Evolutionary conservation across 306 rosid species (phyloP).

Genomic region (Dryas octopetala): DNA sequence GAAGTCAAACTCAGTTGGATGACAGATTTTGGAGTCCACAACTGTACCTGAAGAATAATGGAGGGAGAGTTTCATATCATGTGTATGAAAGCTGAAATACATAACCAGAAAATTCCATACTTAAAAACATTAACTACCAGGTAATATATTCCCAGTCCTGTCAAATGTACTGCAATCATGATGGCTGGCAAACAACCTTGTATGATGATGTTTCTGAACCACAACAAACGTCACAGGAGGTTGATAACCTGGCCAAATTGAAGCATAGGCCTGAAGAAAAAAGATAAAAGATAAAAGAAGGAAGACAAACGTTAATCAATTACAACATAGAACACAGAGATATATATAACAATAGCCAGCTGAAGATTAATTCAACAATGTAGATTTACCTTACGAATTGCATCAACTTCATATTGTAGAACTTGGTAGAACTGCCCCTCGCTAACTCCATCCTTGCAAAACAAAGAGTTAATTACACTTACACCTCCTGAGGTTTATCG

Average conservation of each 20-base stretch:
- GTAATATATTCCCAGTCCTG: slow-evolving; percentile 88
- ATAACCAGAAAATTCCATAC: not conserved
- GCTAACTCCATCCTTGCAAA: not conserved
- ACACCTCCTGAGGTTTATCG: too few relatives aligned
- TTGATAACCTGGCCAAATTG: slow-evolving; percentile 87
- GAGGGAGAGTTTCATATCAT: slow-evolving; percentile 4
- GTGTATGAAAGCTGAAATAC: not conserved
- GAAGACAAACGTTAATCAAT: not conserved
- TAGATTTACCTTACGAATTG: too few relatives aligned
- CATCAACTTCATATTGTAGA: too few relatives aligned
- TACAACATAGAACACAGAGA: not conserved
- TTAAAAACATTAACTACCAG: slow-evolving; percentile 47
- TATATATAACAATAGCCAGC: not conserved
- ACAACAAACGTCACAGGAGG: slow-evolving; percentile 97
- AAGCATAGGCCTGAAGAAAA: slow-evolving; percentile 74
- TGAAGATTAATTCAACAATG: too few relatives aligned
- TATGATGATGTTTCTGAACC: slow-evolving; percentile 96
- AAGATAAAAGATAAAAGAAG: too few relatives aligned
- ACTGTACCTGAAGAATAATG: slow-evolving; percentile 66
- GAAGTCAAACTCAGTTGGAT: slow-evolving; percentile 91
- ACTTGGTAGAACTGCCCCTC: too few relatives aligned
- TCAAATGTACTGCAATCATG: slow-evolving; percentile 62
- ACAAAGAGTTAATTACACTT: not conserved
- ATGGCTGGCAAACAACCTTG: slow-evolving; percentile 88
- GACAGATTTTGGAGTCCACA: slow-evolving; percentile 95